phyloP scores from a whole-genome alignment of 352 stramenopile genomes.

The Stephanocyclus meneghinianus region DNA sequence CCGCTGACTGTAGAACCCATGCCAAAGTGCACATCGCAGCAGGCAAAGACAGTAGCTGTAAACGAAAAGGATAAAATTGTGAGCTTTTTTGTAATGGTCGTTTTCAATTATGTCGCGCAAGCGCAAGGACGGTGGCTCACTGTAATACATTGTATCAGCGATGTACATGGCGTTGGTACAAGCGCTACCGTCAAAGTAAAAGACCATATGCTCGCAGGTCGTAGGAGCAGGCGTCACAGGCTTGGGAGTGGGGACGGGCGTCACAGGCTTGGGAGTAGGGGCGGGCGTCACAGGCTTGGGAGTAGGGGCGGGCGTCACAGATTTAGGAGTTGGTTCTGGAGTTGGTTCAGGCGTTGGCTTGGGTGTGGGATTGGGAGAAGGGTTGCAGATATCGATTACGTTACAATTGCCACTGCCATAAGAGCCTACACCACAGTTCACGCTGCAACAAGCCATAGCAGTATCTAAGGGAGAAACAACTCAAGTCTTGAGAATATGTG shows the following conservation, averaged over 20 bases:
- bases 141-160: too few species aligned
- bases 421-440: slow-evolving; percentile 9
- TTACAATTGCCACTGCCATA: neutral
- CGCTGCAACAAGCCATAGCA: neutral
- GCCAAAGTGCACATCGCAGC: too few species aligned
- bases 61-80: too few species aligned
- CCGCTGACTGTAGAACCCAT: too few species aligned
- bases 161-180: too few species aligned
- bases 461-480: neutral
- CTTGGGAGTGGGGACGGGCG: neutral
- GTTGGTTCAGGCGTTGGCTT: neutral
- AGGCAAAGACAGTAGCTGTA: too few species aligned
- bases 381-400: slow-evolving; percentile 8
- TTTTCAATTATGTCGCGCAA: too few species aligned
- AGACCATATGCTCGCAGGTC: too few species aligned
- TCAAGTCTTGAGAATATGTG: too few species aligned
- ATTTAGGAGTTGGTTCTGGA: neutral
- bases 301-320: neutral
- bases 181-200: too few species aligned
- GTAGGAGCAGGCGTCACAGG: neutral
- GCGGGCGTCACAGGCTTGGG: neutral
- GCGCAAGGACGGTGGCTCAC: too few species aligned
- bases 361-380: neutral
- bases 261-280: neutral
- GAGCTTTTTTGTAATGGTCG: too few species aligned